These are phyloP conservation scores for Arbutus unedo DNA, from an alignment of 148 eudicot species.

Conservation along the genomic window DNA sequence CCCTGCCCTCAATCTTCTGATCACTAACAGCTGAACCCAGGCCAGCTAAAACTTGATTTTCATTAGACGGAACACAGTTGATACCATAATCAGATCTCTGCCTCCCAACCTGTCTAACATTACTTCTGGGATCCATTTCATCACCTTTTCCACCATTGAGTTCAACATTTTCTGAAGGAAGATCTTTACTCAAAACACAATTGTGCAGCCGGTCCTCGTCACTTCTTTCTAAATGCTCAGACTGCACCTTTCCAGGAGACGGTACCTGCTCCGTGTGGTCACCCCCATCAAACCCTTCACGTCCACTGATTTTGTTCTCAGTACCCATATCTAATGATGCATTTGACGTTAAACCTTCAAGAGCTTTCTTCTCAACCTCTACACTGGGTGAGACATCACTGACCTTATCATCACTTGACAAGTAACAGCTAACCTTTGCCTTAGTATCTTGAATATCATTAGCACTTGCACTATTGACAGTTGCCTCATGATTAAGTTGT, in stretches of 20 bases:
- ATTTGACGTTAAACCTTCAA: slow-evolving; percentile 14
- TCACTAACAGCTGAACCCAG: slow-evolving; percentile 16
- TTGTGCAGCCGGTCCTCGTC: slow-evolving; percentile 20
- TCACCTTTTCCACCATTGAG: slow-evolving; percentile 17
- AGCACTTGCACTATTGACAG: slow-evolving; percentile 12
- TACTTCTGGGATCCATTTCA: slow-evolving; percentile 18
- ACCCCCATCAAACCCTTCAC: slow-evolving; percentile 12
- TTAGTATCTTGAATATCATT: slow-evolving; percentile 22
- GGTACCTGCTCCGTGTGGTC: slow-evolving; percentile 19
- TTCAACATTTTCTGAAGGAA: slow-evolving; percentile 17
- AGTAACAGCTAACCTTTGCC: slow-evolving; percentile 13
- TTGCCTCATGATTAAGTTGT: slow-evolving; percentile 20
- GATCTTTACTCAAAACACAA: slow-evolving; percentile 18
- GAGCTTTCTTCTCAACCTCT: slow-evolving; percentile 25
- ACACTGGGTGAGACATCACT: slow-evolving; percentile 17
- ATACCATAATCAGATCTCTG: slow-evolving; percentile 20
- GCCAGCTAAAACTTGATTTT: slow-evolving; percentile 20
- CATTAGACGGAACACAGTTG: background rate
- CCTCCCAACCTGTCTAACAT: slow-evolving; percentile 13
- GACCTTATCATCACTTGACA: slow-evolving; percentile 22
- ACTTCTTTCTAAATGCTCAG: slow-evolving; percentile 18
- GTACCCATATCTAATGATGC: slow-evolving; percentile 19
- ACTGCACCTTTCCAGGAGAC: slow-evolving; percentile 17
- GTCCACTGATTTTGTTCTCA: slow-evolving; percentile 14
- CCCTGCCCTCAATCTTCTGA: slow-evolving; percentile 22